phyloP scores from a whole-genome alignment of 805 yeast genomes.

The Blastobotrys parvus region DNA sequence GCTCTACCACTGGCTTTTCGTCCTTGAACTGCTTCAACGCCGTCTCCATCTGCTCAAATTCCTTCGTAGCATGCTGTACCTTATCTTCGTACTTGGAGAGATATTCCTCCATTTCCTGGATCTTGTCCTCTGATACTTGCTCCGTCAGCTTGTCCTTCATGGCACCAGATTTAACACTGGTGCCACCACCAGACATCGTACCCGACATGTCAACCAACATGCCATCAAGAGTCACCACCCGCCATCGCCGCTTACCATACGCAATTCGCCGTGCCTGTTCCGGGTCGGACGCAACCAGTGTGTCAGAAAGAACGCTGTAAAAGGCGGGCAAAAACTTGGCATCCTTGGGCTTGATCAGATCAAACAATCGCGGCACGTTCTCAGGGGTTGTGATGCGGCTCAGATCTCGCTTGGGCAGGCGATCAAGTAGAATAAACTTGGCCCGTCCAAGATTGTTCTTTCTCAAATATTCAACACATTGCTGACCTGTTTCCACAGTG shows the following conservation, averaged over 20 bases:
- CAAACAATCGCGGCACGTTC: conserved; percentile 73
- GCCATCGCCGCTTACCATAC: conserved; percentile 67
- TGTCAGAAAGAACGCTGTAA: conserved; percentile 76
- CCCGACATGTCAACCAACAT: conserved; percentile 88
- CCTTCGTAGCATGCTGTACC: conserved; percentile 35
- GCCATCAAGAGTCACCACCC: conserved; percentile 92
- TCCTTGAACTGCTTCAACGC: conserved; percentile 52
- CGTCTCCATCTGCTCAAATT: conserved; percentile 49
- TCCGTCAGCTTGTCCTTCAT: conserved; percentile 39
- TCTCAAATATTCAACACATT: conserved; percentile 74
- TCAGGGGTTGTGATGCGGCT: conserved; percentile 60
- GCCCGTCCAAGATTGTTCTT: conserved; percentile 83
- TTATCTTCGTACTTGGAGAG: conserved; percentile 45
- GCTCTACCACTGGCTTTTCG: conserved; percentile 62
- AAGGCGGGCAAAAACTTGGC: conserved; percentile 76
- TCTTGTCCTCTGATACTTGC: conserved; percentile 44
- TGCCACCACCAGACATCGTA: conserved; percentile 96
- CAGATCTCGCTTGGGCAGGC: conserved; percentile 57
- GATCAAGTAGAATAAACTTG: conserved; percentile 70
- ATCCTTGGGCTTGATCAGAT: conserved; percentile 62
- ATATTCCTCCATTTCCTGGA: conserved; percentile 45
- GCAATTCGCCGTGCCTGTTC: conserved; percentile 83
- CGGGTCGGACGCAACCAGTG: conserved; percentile 74
- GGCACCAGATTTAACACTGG: conserved; percentile 54
- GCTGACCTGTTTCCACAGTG: conserved; percentile 58